Evolutionary conservation across 140 eudicot species (phyloP), one percentile per base, ranked within the genome.

Genomic region (Oenanthe javanica): DNA sequence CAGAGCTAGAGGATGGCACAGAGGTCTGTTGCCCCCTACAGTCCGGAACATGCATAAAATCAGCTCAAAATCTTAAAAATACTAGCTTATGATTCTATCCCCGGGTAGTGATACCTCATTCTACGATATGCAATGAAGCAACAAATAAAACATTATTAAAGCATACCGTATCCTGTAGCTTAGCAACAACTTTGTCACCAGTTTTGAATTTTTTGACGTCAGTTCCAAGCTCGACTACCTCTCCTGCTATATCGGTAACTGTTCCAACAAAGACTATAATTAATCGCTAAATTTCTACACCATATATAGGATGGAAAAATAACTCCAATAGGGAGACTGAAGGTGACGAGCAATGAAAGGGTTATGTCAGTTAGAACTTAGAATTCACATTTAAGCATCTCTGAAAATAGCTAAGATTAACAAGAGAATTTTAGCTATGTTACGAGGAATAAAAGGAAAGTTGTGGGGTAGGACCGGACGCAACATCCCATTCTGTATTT

Each of bases 211-310:
- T 36, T 15, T 27, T 69, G 1, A 69, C 19, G n/a, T 69, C 75
- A 69, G 75, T 36, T 38, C 75, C 75, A 69, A 69, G 75, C 48
- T 36, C 23, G 46, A 69, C 75, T 15, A 69, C 75, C 46, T 69
- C 75, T 69, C 75, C 75, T 69, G 23, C 75, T 69, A 69, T 15
- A 69, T 69, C 75, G 2, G 75, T 69, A 69, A 36, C 75, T 69
- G 48, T 69, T 69, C 48, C 75, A 38, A 38, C 21, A 38, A 69
- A 69, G 18, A n/a, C 2, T 23, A 67, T 31, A 10, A 23, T 31
- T 31, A 31, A 31, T 31, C 31, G 31, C 31, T 31, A 31, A 31
- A 31, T 31, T 31, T 19, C 45, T 4, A 67, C 42, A n/a, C 18
- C 15, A 31, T 31, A 31, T 0, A 31, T 31, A 31, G 31, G 31